Evolutionary conservation across 352 stramenopile genomes (phyloP), one percentile per base, ranked within the genome.

Genomic region (Pythium sukuiense): DNA sequence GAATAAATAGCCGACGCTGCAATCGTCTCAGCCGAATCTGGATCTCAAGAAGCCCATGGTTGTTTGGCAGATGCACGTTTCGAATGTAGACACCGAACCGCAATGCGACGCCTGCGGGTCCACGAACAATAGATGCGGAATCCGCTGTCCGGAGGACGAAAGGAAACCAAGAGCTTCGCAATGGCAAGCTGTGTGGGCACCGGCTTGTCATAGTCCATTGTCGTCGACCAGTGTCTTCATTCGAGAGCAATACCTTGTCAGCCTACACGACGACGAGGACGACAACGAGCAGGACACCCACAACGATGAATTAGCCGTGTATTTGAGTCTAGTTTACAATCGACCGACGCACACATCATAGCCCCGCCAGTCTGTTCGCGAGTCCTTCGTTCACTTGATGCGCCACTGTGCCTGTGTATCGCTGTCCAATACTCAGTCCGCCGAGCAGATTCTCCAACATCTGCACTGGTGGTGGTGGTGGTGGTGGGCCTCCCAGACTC

Each of bases 131-230:
- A 48, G 41, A 48, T 52, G 50, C 49, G 59, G 41, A 18, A 46
- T 18, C 59, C 59, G 45, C 32, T 58, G 20, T n/a, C 48, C 59
- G 14, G 48, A 49, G 30, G 52, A 59, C 18, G 16, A 13, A 0
- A 37, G 49, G 11, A 65, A 58, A 57, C 30, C 61, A 63, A 24
- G 54, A 33, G 16, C 20, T 62, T 6, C 57, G 58, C 35, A 33
- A 45, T 14, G 61, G 63, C 41, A 39, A 58, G 18, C 61, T 68
- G 2, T 68, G 61, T 41, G 26, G n/a, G 55, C 41, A 14, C 14
- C 63, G 6, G 61, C 48, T 12, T 27, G 43, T 68, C 30, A 20
- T 8, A 1, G 12, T 68, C 9, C n/a, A n/a, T n/a, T n/a, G n/a
- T n/a, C n/a, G n/a, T n/a, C n/a, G n/a, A n/a, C n/a, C n/a, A n/a